phyloP scores from a whole-genome alignment of 495 filamentous ascomycete genomes.

The Penicillium malachiteum region DNA sequence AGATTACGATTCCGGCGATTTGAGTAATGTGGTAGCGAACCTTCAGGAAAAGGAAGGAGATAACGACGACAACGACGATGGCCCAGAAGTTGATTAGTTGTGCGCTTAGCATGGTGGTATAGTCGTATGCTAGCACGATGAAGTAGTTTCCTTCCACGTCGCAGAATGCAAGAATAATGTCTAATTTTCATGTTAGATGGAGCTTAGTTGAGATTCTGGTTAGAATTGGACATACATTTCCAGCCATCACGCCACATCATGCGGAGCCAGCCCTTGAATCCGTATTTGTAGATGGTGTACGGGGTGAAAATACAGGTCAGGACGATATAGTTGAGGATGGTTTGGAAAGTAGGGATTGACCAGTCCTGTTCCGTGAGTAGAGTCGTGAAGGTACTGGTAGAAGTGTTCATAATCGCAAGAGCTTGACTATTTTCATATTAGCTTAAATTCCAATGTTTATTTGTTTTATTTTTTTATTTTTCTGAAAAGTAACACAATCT shows the following conservation, averaged over 20 bases:
- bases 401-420: conserved; percentile 83
- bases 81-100: conserved; percentile 99
- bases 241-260: conserved; percentile 72
- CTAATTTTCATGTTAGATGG: conserved; percentile 26
- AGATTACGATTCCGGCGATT: conserved; percentile 81
- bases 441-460: not conserved
- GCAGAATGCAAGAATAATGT: conserved; percentile 85
- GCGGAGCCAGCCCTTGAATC: conserved; percentile 64
- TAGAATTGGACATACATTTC: conserved; percentile 59
- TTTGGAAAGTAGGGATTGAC: conserved; percentile 95
- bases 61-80: conserved; percentile 84
- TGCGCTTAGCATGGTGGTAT: conserved; percentile 85
- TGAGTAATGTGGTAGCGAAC: conserved; percentile 89
- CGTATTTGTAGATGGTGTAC: conserved; percentile 79
- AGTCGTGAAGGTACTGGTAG: conserved; percentile 81
- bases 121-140: conserved; percentile 88
- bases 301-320: conserved; percentile 79
- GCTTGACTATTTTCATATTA: conserved; percentile 58
- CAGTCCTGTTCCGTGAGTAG: conserved; percentile 68
- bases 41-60: conserved; percentile 77
- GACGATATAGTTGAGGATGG: conserved; percentile 90
- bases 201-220: not conserved
- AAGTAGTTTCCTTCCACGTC: conserved; percentile 99
- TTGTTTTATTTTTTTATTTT: not conserved
- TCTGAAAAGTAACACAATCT: not conserved